A percentile compares a stretch with the other conserved stretches of the same genome.
phyloP scores from a whole-genome alignment of 2,329 filamentous ascomycete species.

The Furcasterigmium furcatum region DNA sequence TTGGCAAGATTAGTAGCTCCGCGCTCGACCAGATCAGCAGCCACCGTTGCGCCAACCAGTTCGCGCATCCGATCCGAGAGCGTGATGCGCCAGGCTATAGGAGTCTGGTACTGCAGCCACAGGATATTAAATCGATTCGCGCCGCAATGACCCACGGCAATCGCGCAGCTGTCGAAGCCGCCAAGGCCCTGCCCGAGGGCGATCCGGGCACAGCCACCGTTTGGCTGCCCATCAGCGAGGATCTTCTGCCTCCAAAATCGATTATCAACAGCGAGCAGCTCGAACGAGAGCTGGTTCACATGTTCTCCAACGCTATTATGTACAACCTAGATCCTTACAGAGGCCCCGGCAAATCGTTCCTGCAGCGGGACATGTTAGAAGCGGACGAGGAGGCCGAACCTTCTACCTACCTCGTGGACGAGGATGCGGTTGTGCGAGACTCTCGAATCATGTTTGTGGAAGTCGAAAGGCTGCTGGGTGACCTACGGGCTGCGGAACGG shows the following conservation, averaged over 20 bases:
- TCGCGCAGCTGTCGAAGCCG: conserved; percentile 58
- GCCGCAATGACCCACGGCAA: conserved; percentile 72
- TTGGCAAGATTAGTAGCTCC: conserved; percentile 69
- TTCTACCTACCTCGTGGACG: conserved; percentile 60
- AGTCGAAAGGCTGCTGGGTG: conserved; percentile 74
- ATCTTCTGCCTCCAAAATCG: conserved; percentile 79
- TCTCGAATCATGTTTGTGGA: conserved; percentile 87
- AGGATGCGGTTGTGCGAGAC: conserved; percentile 84
- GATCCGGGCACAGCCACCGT: conserved; percentile 55
- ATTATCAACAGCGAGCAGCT: conserved; percentile 93
- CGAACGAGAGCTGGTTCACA: conserved; percentile 89
- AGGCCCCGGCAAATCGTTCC: conserved; percentile 63
- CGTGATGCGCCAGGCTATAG: conserved; percentile 74
- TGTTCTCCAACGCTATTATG: conserved; percentile 99
- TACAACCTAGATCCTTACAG: conserved; percentile 84
- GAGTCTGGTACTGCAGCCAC: conserved; percentile 69
- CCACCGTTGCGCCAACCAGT: conserved; percentile 77
- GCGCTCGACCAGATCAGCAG: conserved; percentile 74
- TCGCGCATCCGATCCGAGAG: conserved; percentile 71
- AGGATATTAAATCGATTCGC: conserved; percentile 76
- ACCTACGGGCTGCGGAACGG: conserved; percentile 72
- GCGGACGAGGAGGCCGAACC: conserved; percentile 30
- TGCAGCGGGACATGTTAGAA: conserved; percentile 27
- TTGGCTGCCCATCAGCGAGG: conserved; percentile 67
- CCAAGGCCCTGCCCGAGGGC: conserved; percentile 56